Conservation (phyloP, 768 basidiomycete species). For the Pleurotus citrinopileatus region DNA sequence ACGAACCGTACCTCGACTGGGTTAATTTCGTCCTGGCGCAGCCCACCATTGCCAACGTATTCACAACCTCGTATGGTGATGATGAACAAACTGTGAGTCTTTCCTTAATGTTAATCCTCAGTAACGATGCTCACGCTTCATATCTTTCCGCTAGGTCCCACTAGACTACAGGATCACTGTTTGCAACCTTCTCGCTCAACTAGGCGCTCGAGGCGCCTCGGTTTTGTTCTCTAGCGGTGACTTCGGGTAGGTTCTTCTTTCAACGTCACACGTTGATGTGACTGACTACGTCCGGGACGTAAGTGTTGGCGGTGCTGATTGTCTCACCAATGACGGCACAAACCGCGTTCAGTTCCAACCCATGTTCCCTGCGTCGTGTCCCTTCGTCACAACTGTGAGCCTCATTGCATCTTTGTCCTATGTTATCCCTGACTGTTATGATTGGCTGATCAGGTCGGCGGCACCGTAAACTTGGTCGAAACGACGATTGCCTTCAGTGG, state of each 20-base stretch:
- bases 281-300: conserved; percentile 20
- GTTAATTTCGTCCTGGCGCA: conserved; percentile 40
- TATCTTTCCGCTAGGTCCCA: conserved; percentile 32
- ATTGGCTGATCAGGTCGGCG: conserved; percentile 18
- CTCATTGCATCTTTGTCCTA: neutral
- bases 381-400: conserved; percentile 14
- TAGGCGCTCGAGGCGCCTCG: conserved; percentile 50
- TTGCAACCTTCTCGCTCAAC: conserved; percentile 45
- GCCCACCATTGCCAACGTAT: conserved; percentile 37
- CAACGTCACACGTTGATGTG: conserved; percentile 28
- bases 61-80: conserved; percentile 54
- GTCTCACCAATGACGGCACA: conserved; percentile 44
- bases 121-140: neutral
- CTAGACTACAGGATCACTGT: conserved; percentile 39
- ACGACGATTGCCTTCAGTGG: conserved; percentile 13
- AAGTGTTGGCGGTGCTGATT: conserved; percentile 53
- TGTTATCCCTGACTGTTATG: neutral
- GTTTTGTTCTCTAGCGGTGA: conserved; percentile 52
- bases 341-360: conserved; percentile 39
- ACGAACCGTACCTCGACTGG: conserved; percentile 41
- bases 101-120: neutral
- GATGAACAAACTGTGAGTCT: conserved; percentile 46
- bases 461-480: conserved; percentile 23
- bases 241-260: conserved; percentile 22
- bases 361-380: conserved; percentile 39